phyloP scores from a whole-genome alignment of 2,329 filamentous ascomycete species.

The Colletotrichum chlorophyti region DNA sequence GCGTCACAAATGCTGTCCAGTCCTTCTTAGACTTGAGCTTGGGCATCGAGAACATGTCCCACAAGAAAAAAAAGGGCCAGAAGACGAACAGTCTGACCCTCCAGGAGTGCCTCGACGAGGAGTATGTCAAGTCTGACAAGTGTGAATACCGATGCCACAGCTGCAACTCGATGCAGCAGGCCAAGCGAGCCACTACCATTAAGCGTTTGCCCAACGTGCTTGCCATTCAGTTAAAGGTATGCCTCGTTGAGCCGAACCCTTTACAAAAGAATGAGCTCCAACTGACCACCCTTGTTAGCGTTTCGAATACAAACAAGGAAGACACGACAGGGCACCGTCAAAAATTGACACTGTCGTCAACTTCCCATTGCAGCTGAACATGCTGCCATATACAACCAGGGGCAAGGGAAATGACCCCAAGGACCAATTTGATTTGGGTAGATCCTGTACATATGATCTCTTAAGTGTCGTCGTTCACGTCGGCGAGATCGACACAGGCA shows the following conservation, averaged over 20 bases:
- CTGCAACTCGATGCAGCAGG: slow-evolving; percentile 79
- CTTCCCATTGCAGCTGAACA: slow-evolving; percentile 87
- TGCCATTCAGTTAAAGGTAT: slow-evolving; percentile 89
- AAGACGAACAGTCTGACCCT: slow-evolving; percentile 60
- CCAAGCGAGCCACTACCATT: slow-evolving; percentile 83
- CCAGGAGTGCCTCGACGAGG: slow-evolving; percentile 79
- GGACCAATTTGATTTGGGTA: slow-evolving; percentile 61
- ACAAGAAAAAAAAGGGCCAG: slow-evolving; percentile 67
- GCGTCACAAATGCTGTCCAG: slow-evolving; percentile 82
- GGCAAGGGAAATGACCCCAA: slow-evolving; percentile 58
- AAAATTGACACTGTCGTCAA: slow-evolving; percentile 89
- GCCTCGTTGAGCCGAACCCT: slow-evolving; percentile 31
- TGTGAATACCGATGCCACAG: slow-evolving; percentile 88
- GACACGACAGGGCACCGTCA: slow-evolving; percentile 72
- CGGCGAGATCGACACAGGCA: slow-evolving; percentile 89
- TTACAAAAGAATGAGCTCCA: no score
- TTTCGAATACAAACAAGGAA: slow-evolving; percentile 76
- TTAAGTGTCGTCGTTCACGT: slow-evolving; percentile 92
- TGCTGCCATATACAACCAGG: slow-evolving; percentile 85
- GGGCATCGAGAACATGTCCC: slow-evolving; percentile 78
- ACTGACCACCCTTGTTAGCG: slow-evolving; percentile 45
- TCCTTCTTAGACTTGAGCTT: slow-evolving; percentile 91
- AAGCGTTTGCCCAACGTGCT: slow-evolving; percentile 87
- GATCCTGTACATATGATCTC: slow-evolving; percentile 83
- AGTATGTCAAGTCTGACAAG: slow-evolving; percentile 86